phyloP scores from a whole-genome alignment of 768 basidiomycete species.

The Termitomyces sp. region DNA sequence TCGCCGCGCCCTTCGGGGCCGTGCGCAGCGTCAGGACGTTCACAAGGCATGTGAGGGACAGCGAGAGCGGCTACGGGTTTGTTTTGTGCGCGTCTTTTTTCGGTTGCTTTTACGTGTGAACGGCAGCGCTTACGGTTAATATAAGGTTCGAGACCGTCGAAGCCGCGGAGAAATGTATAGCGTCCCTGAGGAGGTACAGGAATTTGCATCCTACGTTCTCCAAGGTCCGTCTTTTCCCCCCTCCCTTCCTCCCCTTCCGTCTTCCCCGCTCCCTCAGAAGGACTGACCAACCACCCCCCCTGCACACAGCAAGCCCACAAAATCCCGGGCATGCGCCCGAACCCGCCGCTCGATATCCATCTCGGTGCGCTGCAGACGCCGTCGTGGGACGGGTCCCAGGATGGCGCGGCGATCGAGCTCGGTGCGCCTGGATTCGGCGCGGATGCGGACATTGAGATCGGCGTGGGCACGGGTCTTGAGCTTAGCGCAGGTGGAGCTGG shows the following conservation, averaged over 20 bases:
- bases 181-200: slow-evolving; percentile 61
- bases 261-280: not conserved
- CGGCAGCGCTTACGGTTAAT: too few relatives aligned
- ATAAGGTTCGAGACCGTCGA: slow-evolving; percentile 70
- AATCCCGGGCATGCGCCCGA: slow-evolving; percentile 61
- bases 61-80: slow-evolving; percentile 72
- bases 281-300: too few relatives aligned
- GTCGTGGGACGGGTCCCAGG: slow-evolving; percentile 22
- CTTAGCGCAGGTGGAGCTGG: not conserved
- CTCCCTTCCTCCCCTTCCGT: not conserved
- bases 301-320: slow-evolving; percentile 59
- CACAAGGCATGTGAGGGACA: slow-evolving; percentile 77
- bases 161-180: slow-evolving; percentile 72
- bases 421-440: too few relatives aligned
- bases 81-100: slow-evolving; percentile 45
- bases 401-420: too few relatives aligned
- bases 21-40: slow-evolving; percentile 81
- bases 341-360: slow-evolving; percentile 1
- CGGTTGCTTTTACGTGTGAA: too few relatives aligned
- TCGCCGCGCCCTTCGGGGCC: slow-evolving; percentile 67
- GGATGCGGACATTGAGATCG: not conserved
- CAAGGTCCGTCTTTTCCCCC: slow-evolving; percentile 44
- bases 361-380: not conserved
- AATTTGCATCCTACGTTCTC: slow-evolving; percentile 87
- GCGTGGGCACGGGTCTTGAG: not conserved